These are phyloP conservation scores for Neophaeococcomyces mojaviensis DNA, from an alignment of 2,329 filamentous ascomycete species.

Conservation along the genomic window DNA sequence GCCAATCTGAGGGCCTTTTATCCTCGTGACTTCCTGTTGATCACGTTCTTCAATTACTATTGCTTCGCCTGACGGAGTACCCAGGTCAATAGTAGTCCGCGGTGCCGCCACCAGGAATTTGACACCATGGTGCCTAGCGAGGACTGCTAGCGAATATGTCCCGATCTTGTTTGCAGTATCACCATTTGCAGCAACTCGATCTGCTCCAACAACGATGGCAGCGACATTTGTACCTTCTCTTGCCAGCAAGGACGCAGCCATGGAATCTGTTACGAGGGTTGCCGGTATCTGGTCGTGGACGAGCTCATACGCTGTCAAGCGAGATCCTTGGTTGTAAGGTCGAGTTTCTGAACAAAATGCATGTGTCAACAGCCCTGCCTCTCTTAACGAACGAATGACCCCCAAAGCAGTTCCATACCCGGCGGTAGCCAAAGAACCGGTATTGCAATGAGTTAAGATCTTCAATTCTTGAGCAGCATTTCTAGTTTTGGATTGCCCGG, in stretches of 20 bases:
- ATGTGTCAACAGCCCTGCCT: constrained; percentile 59
- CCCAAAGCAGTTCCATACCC: constrained; percentile 96
- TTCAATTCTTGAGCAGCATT: constrained; percentile 49
- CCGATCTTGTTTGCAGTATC: constrained; percentile 99
- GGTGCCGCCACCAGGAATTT: constrained; percentile 95
- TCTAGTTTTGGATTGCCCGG: constrained; percentile 37
- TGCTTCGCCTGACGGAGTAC: constrained; percentile 65
- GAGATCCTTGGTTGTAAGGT: constrained; percentile 94
- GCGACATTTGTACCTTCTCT: constrained; percentile 57
- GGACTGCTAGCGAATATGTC: constrained; percentile 85
- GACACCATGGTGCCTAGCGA: constrained; percentile 77
- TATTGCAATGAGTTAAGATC: constrained; percentile 97
- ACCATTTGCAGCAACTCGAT: constrained; percentile 90
- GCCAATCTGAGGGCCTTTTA: constrained; percentile 67
- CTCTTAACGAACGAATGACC: constrained; percentile 77
- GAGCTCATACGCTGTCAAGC: constrained; percentile 93
- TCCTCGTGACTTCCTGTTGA: constrained; percentile 71
- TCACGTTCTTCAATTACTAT: constrained; percentile 90
- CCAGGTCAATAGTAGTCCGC: constrained; percentile 84
- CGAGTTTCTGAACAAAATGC: constrained; percentile 96
- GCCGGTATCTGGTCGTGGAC: constrained; percentile 86
- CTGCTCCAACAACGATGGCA: constrained; percentile 88
- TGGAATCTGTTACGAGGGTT: constrained; percentile 90
- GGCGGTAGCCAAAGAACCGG: constrained; percentile 87
- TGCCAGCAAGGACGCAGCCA: constrained; percentile 79